Base-by-base conservation (phyloP, 495 filamentous ascomycete species). In the Opeltia flavorubescens region DNA sequence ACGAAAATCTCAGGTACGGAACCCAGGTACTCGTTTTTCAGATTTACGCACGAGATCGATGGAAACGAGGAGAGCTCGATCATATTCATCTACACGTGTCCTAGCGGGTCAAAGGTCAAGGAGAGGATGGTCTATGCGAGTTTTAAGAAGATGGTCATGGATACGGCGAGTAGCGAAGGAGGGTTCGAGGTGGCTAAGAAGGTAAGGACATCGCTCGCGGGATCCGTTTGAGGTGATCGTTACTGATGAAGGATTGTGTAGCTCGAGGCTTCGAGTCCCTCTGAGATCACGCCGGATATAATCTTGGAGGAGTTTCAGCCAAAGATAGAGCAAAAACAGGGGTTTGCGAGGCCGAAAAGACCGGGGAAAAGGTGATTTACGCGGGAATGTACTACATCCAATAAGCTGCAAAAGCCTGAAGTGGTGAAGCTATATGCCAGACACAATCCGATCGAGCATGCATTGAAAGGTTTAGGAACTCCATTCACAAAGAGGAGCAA, bases 71-170 rank as follows among this genome's bases (percentile, higher is more conserved):
- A 73, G 43, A 25, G 15, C 4, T 25, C 38, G 6, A 72, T 96
- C 27, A 70, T 95, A 25, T 98, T 96, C 68, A 80, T 96, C 57
- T 96, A 95, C 64, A 95, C 88, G 5, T 95, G 89, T 57, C 91
- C 91, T 3, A 70, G 74, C 2, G 76, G 65, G 3, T 77, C 79
- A 0, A 84, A 83, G 53, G 84, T 96, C 66, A 94, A 87, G 64
- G 86, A 87, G 60, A 78, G 87, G 43, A 98, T 98, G 91, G 66
- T 96, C 52, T 94, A 95, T 61, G 86, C 93, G 27, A 79, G 85
- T 28, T 84, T 84, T 53, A 84, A 86, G 58, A 73, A 74, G 26
- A 76, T 75, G 29, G 84, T 86, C 5, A 66, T 93, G 34, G 59
- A 67, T 13, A 57, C 86, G 26, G 86, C 84, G 12, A 71, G 75